A percentile compares a stretch with the other conserved stretches of the same genome.
These are phyloP conservation scores for Candida sithepensis DNA, from an alignment of 805 yeast species.

Conservation along the genomic window DNA sequence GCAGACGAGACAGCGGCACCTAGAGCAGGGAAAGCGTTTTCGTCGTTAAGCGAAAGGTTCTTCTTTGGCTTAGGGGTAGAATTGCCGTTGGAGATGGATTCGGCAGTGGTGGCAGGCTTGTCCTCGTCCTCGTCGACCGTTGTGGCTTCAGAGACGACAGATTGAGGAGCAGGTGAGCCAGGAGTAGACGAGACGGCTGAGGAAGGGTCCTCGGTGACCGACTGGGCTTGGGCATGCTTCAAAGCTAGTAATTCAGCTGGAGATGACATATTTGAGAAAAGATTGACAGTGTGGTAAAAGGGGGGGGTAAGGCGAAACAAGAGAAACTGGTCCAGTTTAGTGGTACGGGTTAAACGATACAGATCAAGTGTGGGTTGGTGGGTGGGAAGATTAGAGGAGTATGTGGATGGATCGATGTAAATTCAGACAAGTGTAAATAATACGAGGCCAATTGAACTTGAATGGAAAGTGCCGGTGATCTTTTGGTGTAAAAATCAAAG, in stretches of 20 bases:
- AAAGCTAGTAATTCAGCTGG: slow-evolving; percentile 39
- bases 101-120: slow-evolving; percentile 9
- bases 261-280: slow-evolving; percentile 27
- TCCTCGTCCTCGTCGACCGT: slow-evolving; percentile 3
- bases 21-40: slow-evolving; percentile 62
- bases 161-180: slow-evolving; percentile 16
- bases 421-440: no score
- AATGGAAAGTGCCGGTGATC: no score
- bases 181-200: slow-evolving; percentile 12
- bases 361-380: neutral
- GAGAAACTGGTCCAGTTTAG: slow-evolving; percentile 1
- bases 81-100: neutral
- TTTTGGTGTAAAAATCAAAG: no score
- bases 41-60: slow-evolving; percentile 41
- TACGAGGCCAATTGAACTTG: no score
- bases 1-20: slow-evolving; percentile 44
- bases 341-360: neutral
- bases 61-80: slow-evolving; percentile 9
- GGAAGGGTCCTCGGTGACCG: slow-evolving; percentile 12
- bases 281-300: no score
- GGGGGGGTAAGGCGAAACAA: neutral
- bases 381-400: neutral
- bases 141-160: slow-evolving; percentile 15
- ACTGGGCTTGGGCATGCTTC: slow-evolving; percentile 29
- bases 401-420: no score